Conservation (phyloP, 2,329 filamentous ascomycete species). For the Colletotrichum higginsianum region DNA sequence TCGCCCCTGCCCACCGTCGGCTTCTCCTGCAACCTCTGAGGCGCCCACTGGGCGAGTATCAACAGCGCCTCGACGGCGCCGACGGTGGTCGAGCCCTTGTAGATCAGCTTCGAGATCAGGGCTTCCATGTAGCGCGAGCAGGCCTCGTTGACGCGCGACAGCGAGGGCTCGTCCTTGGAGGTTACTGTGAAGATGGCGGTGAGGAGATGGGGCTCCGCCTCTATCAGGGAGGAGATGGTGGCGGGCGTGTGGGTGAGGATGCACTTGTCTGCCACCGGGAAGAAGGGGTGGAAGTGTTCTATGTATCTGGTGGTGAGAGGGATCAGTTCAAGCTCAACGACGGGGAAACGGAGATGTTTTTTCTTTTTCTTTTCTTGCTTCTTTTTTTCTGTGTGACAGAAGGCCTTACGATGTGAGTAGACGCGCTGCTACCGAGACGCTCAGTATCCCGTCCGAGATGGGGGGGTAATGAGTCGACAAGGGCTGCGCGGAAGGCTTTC, state of each 20-base stretch:
- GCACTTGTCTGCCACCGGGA: slow-evolving; percentile 75
- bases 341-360: no score
- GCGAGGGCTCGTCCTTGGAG: slow-evolving; percentile 78
- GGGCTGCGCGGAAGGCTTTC: slow-evolving; percentile 13
- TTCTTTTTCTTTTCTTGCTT: no score
- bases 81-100: slow-evolving; percentile 76
- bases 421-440: slow-evolving; percentile 44
- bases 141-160: slow-evolving; percentile 74
- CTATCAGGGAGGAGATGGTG: slow-evolving; percentile 67
- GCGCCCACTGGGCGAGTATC: slow-evolving; percentile 81
- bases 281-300: slow-evolving; percentile 78
- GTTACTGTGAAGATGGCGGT: slow-evolving; percentile 80
- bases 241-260: slow-evolving; percentile 73
- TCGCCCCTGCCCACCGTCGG: slow-evolving; percentile 79
- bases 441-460: slow-evolving; percentile 50
- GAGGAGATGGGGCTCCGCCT: slow-evolving; percentile 73
- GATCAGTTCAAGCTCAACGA: neutral
- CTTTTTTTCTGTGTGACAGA: slow-evolving; percentile 44
- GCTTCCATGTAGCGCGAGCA: slow-evolving; percentile 80
- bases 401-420: slow-evolving; percentile 40
- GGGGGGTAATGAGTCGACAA: slow-evolving; percentile 49
- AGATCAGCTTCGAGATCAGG: slow-evolving; percentile 76
- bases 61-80: slow-evolving; percentile 80
- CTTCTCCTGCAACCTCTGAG: slow-evolving; percentile 73
- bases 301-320: slow-evolving; percentile 65